Evolutionary conservation across 148 eudicot genomes (phyloP), one percentile per base, ranked within the genome.

Genomic region (Vaccinium darrowii): DNA sequence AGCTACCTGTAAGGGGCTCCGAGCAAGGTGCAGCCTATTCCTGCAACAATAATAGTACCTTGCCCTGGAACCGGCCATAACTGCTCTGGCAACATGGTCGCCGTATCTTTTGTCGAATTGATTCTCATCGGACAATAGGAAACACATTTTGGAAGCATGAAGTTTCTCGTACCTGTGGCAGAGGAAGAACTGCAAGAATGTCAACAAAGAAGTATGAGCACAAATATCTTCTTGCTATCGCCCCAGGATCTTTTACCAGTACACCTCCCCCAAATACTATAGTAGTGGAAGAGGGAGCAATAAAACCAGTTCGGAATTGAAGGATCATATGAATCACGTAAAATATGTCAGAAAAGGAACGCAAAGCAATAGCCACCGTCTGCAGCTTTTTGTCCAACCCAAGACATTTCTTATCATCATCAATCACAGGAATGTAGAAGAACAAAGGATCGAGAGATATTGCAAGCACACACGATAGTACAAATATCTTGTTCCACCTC

Each of bases 211-310:
- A 96, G 88, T 93, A 93, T 1, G 94, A 91, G 25, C 86, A 85
- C 78, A 96, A 16, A 86, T 96, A 96, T 91, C 91, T 91, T 86
- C 90, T 90, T 84, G 98, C 99, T 80, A 96, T 94, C 49, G 86
- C 92, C 90, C 90, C 89, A 16, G 94, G 86, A 89, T 96, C 98
- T 91, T 94, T 92, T 2, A 92, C 95, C 67, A 94, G 83, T 83
- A 92, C 93, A 36, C 98, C 97, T 91, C 96, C 92, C 62, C 99
- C 98, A 89, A 96, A 93, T 51, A 96, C 96, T 67, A 96, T 91
- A 82, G 97, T 60, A 60, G 67, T 60, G 67, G 67, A 94, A 84
- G 91, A 92, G 60, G 95, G 99, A 78, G 98, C 97, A 86, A 96
- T 92, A 85, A 91, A 94, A 58, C 97, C 97, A 84, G 99, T 96